phyloP scores from a whole-genome alignment of 257 asterid genomes.

The Gentiana dahurica region DNA sequence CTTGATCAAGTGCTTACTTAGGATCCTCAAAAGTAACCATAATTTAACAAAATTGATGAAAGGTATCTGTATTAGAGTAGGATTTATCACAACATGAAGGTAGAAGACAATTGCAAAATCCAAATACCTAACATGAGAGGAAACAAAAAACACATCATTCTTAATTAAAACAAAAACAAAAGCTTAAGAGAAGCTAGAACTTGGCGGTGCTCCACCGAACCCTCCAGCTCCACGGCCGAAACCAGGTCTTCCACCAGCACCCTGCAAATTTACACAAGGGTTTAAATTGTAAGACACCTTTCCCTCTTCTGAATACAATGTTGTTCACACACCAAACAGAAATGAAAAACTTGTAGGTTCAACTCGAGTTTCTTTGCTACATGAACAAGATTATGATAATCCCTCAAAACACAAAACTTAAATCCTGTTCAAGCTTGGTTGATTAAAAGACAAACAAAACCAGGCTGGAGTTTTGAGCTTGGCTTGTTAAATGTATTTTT shows the following conservation, averaged over 20 bases:
- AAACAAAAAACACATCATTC: background rate
- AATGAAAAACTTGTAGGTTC: too few species aligned
- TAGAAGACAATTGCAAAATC: conserved; percentile 3
- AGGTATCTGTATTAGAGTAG: conserved; percentile 10
- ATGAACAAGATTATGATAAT: too few species aligned
- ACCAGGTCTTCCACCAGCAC: conserved; percentile 27
- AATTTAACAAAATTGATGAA: conserved; percentile 26
- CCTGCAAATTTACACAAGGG: background rate
- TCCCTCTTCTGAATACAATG: too few species aligned
- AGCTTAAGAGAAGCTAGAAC: conserved; percentile 25
- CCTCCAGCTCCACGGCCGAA: conserved; percentile 36
- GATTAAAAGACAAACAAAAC: too few species aligned
- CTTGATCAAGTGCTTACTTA: background rate
- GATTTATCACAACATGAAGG: conserved; percentile 8
- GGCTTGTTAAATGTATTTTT: too few species aligned
- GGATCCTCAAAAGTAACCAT: conserved; percentile 1
- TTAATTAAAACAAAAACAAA: background rate
- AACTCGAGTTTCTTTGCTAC: too few species aligned
- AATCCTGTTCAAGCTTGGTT: too few species aligned
- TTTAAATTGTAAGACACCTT: background rate
- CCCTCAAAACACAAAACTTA: too few species aligned
- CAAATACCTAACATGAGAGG: conserved; percentile 13
- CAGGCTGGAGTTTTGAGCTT: too few species aligned
- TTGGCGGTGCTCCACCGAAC: conserved; percentile 30
- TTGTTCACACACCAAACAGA: too few species aligned